These are phyloP conservation scores for Wickerhamiella australiensis DNA, from an alignment of 805 yeast genomes.

Conservation along the genomic window DNA sequence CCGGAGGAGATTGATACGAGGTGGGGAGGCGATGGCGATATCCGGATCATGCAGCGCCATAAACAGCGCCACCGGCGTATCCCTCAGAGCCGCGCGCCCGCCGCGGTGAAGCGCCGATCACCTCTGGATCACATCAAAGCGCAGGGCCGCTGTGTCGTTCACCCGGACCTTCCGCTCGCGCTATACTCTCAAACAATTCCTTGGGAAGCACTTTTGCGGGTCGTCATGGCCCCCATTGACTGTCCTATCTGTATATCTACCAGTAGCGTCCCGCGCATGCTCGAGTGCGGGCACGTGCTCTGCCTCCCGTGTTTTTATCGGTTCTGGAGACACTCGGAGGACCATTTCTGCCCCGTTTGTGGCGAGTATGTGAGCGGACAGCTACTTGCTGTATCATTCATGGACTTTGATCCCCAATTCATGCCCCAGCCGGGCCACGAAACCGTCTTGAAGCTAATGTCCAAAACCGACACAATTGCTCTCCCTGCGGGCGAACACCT, in stretches of 20 bases:
- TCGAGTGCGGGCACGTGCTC: constrained; percentile 84
- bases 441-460: constrained; percentile 19
- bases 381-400: constrained; percentile 18
- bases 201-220: constrained; percentile 49
- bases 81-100: not conserved
- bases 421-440: constrained; percentile 20
- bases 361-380: constrained; percentile 14
- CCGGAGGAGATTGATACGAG: not conserved
- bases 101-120: not conserved
- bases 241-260: constrained; percentile 88
- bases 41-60: not conserved
- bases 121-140: constrained; percentile 7
- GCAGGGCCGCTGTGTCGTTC: constrained; percentile 63
- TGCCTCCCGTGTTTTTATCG: constrained; percentile 74
- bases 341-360: constrained; percentile 22
- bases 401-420: constrained; percentile 14
- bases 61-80: not conserved
- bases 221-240: constrained; percentile 56
- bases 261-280: constrained; percentile 89
- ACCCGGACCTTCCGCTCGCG: constrained; percentile 35
- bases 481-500: constrained; percentile 13
- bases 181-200: constrained; percentile 45
- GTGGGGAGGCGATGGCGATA: constrained; percentile 4
- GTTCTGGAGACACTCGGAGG: constrained; percentile 38
- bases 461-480: not conserved